Evolutionary conservation across 2,329 filamentous ascomycete genomes (phyloP).

Genomic region (Kalmusia sp.): DNA sequence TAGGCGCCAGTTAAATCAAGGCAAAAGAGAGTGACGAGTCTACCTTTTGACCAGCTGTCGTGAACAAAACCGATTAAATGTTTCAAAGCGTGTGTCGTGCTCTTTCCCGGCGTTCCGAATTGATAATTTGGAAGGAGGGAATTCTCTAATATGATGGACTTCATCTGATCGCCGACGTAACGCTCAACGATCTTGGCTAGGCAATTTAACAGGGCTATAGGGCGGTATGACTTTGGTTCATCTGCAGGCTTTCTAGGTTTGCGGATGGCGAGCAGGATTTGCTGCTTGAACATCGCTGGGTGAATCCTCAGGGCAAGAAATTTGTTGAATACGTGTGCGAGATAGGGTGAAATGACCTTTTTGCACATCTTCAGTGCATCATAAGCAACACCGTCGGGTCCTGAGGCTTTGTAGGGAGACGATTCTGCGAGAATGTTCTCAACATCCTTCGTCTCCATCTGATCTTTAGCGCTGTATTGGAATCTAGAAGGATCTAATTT

Average conservation of each 20-base stretch:
- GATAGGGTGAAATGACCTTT: neutral
- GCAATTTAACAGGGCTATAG: slow-evolving; percentile 27
- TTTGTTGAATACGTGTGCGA: slow-evolving; percentile 14
- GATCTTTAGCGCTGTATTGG: neutral
- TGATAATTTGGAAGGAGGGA: neutral
- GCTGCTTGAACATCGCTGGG: slow-evolving; percentile 18
- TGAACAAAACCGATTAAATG: neutral
- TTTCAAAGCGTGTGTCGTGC: slow-evolving; percentile 1
- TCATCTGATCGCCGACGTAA: slow-evolving; percentile 25
- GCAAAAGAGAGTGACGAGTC: neutral
- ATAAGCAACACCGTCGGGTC: neutral
- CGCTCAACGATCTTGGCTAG: slow-evolving; percentile 33
- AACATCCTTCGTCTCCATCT: neutral
- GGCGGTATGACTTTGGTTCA: slow-evolving; percentile 30
- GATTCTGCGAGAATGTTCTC: neutral
- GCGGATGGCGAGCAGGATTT: slow-evolving; percentile 25
- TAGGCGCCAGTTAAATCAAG: slow-evolving; percentile 8
- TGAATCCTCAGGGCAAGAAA: slow-evolving; percentile 13
- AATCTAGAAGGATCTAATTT: no score
- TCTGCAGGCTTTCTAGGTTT: slow-evolving; percentile 26
- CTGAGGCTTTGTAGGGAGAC: neutral
- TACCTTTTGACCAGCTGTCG: neutral
- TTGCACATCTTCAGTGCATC: slow-evolving; percentile 3
- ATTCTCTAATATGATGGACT: slow-evolving; percentile 6
- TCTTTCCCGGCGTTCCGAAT: slow-evolving; percentile 1